Base-by-base conservation (phyloP, 768 basidiomycete genomes). In the Baorangia bicolor region DNA sequence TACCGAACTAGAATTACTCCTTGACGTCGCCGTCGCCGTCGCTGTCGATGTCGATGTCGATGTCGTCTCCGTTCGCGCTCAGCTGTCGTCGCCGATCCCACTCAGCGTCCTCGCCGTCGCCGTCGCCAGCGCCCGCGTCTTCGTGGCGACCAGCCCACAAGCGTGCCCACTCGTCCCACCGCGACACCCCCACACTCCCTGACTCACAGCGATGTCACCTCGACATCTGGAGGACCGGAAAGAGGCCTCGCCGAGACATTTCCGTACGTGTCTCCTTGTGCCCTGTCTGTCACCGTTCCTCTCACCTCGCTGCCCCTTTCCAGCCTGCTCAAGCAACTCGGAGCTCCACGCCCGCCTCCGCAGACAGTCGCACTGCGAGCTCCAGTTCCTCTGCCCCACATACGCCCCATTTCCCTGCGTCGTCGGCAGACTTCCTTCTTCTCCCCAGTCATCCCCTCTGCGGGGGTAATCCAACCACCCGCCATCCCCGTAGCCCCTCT, bases 201-300 rank as follows among this genome's bases (percentile, higher is more conserved):
- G 68, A 76, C 61, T 53, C 76, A 7, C 77, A 77, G 52, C 81
- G 74, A 67, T 80, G 78, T 77, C 81, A 80, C 63, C 70, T 80
- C 28, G 83, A 84, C 57, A 64, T 71, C 27, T 82, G 80, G 78
- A 72, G 80, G 56, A 76, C 77, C 51, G 78, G 80, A 27, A 87
- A 87, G 64, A 73, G 81, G 50, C 76, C 77, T 31, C 81, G 83
- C 23, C 69, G 78, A 51, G 78, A 81, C 55, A 55, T 70, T 42
- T 74, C 77, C 20, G 84, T 85, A 62, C 62, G 81, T 56, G 28
- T 51, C 31, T 42, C 28, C 23, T 42, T 12, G 7, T 8, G 0
- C 39, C 23, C 25, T 34, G 30, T 46, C 48, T 54, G 31, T 30
- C 38, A 43, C 58, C 51, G 30, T 49, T 55, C 38, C 20, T 48